phyloP scores from a whole-genome alignment of 2,329 filamentous ascomycete species.

The Catunica adiposa region DNA sequence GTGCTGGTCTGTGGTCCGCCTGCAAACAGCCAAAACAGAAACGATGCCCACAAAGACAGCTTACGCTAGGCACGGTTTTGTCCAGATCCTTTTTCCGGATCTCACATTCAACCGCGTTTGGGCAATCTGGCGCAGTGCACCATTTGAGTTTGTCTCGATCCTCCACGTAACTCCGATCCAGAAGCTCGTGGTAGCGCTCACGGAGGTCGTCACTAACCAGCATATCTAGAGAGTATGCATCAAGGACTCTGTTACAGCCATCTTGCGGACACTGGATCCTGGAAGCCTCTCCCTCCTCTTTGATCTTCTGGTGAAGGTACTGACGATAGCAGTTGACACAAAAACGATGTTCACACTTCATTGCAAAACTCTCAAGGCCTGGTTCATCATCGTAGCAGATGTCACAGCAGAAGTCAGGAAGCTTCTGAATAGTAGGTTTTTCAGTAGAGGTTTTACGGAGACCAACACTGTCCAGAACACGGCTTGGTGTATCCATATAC shows the following conservation, averaged over 20 bases:
- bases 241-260: constrained; percentile 75
- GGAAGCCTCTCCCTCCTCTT: constrained; percentile 85
- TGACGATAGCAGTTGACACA: constrained; percentile 86
- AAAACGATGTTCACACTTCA: constrained; percentile 89
- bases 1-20: constrained; percentile 81
- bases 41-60: constrained; percentile 65
- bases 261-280: constrained; percentile 86
- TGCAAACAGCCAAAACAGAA: constrained; percentile 94
- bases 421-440: constrained; percentile 44
- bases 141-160: constrained; percentile 92
- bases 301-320: constrained; percentile 84
- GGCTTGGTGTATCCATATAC: constrained; percentile 79
- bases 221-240: constrained; percentile 71
- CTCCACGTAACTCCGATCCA: constrained; percentile 90
- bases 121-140: constrained; percentile 96
- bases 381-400: constrained; percentile 88
- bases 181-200: constrained; percentile 60
- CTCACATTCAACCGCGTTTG: constrained; percentile 75
- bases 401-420: constrained; percentile 72
- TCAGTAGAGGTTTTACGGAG: constrained; percentile 47
- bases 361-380: constrained; percentile 67
- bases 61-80: constrained; percentile 75
- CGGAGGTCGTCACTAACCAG: constrained; percentile 44
- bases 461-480: constrained; percentile 70
- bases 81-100: constrained; percentile 78